Evolutionary conservation across 1,284 basidiomycete species (phyloP), one percentile per base, ranked within the genome.

Genomic region (Schizophyllum amplum): DNA sequence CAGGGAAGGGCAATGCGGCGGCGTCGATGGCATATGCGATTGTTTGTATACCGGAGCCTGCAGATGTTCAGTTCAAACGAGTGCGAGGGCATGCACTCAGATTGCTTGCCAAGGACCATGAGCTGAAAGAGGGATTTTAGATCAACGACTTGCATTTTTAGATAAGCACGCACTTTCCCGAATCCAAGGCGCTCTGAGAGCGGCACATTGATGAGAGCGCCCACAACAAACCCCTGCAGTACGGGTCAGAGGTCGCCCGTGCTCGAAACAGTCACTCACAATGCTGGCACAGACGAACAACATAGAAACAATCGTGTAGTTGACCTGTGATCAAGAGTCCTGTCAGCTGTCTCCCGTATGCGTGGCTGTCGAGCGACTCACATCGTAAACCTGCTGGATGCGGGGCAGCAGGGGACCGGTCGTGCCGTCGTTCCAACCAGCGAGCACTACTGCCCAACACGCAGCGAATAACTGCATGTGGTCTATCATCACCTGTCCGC

Each of bases 241-340:
- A 50, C 13, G 48, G 48, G 24, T 20, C 20, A 21, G 13, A 50
- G 22, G 3, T 50, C 48, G 9, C 33, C 17, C 33, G 2, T 5
- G 24, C 13, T 9, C 24, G 22, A 46, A n/a, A 46, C n/a, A 46
- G 11, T 46, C 48, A 50, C 48, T 50, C 48, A 50, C 48, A 23
- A 78, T 57, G 56, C 75, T 77, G 55, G 75, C 78, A 55, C 70
- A 68, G 27, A 84, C 69, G 68, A 83, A 85, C 25, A 83, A 73
- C 24, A 82, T 64, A 0, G 81, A 80, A n/a, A 84, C 77, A 56
- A 75, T 57, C 23, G 69, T 65, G 56, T 71, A 75, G 11, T 67
- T 68, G 33, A 76, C 66, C 75, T 77, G 23, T 42, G 4, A 17
- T 9, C 33, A 17, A 13, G 33, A 42, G 33, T 13, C 17, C 7